Base-by-base conservation (phyloP, 2,329 filamentous ascomycete genomes). In the Fusarium domesticum region DNA sequence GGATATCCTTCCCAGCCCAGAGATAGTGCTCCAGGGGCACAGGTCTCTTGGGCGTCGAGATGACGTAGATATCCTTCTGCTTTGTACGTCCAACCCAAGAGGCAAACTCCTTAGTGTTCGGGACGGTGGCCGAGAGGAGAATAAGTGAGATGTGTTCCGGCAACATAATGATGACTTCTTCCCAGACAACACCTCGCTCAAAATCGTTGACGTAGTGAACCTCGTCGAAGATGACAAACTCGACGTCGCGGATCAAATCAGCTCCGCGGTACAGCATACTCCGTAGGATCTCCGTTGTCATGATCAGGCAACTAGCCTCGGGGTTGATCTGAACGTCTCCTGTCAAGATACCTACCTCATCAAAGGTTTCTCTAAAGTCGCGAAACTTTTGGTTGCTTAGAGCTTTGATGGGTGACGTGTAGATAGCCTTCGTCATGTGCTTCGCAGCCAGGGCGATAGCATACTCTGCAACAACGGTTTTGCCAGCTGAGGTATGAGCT, bases 351-450 rank as follows among this genome's bases (percentile, higher is more conserved):
- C 93, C 93, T 15, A 98, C 93, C 66, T 98, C 93, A 47, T 95
- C 90, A 60, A 98, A 98, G 0, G 81, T 83, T 43, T 84, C 79
- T 45, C 90, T 81, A 65, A 98, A 98, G 64, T 98, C 93, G 52
- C 93, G 83, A 68, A 97, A 98, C 66, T 98, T 98, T 64, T 98
- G 93, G 64, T 98, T 98, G 69, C 93, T 97, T 45, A 98, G 73
- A 3, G 93, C 93, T 66, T 98, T 98, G 73, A 98, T 98, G 0
- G 93, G 93, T 1, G 93, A 97, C 0, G 93, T 98, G 66, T 98
- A 98, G 53, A 98, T 98, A 17, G 93, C 92, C 66, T 98, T 98
- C 7, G 93, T 98, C 92, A 97, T 97, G 65, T 98, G 93, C 63
- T 92, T 95, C n/a, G 89, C 85, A 20, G 93, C 93, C 46, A 98